Evolutionary conservation across 345 rosid species (phyloP).

Genomic region (Acer yangbiense): DNA sequence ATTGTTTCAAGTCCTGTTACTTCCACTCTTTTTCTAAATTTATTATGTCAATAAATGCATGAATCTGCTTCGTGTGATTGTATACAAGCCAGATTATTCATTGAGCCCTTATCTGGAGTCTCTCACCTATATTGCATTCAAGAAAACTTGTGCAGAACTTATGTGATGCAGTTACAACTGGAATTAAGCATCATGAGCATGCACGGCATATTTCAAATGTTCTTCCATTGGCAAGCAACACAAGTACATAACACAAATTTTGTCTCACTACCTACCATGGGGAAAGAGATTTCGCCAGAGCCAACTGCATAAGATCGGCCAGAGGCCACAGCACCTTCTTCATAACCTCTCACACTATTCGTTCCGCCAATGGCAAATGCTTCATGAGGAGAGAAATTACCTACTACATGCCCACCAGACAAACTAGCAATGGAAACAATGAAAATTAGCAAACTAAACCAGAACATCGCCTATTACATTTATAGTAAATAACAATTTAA

Average conservation of each 20-base stretch:
- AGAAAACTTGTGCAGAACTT: background rate
- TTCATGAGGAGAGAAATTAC: constrained; percentile 91
- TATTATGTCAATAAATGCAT: background rate
- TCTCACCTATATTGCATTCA: background rate
- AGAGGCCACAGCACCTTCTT: constrained; percentile 97
- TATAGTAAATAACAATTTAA: background rate
- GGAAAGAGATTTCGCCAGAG: constrained; percentile 86
- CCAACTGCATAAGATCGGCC: constrained; percentile 90
- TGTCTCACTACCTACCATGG: constrained; percentile 54
- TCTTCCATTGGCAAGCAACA: background rate
- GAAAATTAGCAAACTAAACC: constrained; percentile 23
- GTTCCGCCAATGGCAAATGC: constrained; percentile 95
- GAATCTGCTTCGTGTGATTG: background rate
- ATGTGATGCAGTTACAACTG: constrained; percentile 5
- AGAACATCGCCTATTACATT: background rate
- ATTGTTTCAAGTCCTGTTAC: background rate
- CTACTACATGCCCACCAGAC: constrained; percentile 87
- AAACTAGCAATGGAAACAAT: constrained; percentile 48
- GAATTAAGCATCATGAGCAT: constrained; percentile 6
- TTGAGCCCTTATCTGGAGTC: background rate
- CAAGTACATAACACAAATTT: background rate
- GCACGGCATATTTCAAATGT: background rate
- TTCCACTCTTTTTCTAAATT: background rate
- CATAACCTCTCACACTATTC: constrained; percentile 95
- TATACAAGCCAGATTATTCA: background rate